Evolutionary conservation across 108 stramenopile species (phyloP).

Genomic region (Schizochytrium sp.): DNA sequence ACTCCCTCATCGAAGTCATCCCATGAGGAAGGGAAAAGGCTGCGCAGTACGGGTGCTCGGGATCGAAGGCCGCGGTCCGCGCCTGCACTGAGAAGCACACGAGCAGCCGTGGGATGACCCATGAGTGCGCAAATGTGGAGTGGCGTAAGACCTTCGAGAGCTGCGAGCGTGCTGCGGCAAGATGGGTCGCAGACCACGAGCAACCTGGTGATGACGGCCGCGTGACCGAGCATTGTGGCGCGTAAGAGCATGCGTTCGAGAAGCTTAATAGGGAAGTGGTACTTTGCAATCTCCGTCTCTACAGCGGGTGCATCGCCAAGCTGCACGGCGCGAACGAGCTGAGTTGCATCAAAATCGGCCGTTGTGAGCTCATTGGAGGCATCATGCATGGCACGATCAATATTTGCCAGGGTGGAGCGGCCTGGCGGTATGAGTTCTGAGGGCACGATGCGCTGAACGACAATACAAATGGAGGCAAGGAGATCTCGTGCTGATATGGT

Average conservation of each 20-base stretch:
- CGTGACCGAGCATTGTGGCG: background rate
- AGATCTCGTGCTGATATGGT: background rate
- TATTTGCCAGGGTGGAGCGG: background rate
- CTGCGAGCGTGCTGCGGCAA: background rate
- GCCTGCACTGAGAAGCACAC: background rate
- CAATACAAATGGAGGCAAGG: background rate
- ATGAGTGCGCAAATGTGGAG: background rate
- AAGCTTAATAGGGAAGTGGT: background rate
- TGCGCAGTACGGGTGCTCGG: background rate
- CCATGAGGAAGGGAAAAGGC: background rate
- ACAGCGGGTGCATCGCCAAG: background rate
- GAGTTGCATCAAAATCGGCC: background rate
- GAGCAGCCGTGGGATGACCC: background rate
- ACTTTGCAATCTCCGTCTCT: background rate
- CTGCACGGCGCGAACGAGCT: background rate
- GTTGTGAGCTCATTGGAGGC: background rate
- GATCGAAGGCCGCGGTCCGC: background rate
- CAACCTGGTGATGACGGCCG: background rate
- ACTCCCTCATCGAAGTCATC: background rate
- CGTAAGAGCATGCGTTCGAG: background rate
- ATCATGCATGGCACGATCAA: background rate
- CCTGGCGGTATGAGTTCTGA: background rate
- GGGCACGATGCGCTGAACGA: constrained; percentile 1
- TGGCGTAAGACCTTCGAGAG: background rate
- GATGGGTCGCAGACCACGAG: background rate